These are phyloP conservation scores for Podospora pseudocomata DNA, from an alignment of 495 filamentous ascomycete species.

Conservation along the genomic window DNA sequence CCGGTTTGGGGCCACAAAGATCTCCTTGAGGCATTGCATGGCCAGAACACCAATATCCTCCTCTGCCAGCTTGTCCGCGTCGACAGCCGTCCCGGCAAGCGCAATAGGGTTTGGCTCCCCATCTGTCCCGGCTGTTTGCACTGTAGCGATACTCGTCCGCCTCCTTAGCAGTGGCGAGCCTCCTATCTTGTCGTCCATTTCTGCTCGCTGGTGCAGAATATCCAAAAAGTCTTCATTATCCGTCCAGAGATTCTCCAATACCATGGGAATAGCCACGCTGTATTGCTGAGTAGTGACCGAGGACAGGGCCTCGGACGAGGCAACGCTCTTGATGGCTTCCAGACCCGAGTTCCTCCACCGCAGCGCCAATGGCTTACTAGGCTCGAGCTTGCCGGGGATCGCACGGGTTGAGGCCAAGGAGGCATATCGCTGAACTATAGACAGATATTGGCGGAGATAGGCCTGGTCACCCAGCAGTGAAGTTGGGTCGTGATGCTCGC, in stretches of 20 bases:
- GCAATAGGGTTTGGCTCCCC: conserved; percentile 62
- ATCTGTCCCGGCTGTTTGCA: conserved; percentile 66
- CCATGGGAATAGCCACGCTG: conserved; percentile 70
- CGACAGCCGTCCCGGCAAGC: conserved; percentile 69
- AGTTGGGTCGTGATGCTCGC: conserved; percentile 72
- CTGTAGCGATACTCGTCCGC: conserved; percentile 74
- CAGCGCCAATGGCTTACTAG: conserved; percentile 70
- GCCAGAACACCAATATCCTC: conserved; percentile 81
- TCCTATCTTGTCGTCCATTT: conserved; percentile 62
- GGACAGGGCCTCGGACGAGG: conserved; percentile 71
- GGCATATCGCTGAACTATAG: conserved; percentile 73
- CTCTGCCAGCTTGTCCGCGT: conserved; percentile 81
- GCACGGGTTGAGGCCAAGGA: conserved; percentile 63
- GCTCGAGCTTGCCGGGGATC: conserved; percentile 44
- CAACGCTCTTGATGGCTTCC: conserved; percentile 71
- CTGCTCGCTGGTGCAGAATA: conserved; percentile 56
- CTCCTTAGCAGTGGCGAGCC: conserved; percentile 54
- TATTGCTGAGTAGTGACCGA: conserved; percentile 71
- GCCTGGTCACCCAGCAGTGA: conserved; percentile 76
- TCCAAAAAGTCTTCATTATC: conserved; percentile 66
- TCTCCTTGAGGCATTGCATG: conserved; percentile 73
- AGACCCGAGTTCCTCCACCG: conserved; percentile 80
- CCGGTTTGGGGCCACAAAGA: conserved; percentile 72
- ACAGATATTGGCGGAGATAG: conserved; percentile 75
- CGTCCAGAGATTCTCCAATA: conserved; percentile 80